Evolutionary conservation across 192 early-diverging fungal genomes (phyloP), one percentile per base, ranked within the genome.

Genomic region (Coemansia sp.): DNA sequence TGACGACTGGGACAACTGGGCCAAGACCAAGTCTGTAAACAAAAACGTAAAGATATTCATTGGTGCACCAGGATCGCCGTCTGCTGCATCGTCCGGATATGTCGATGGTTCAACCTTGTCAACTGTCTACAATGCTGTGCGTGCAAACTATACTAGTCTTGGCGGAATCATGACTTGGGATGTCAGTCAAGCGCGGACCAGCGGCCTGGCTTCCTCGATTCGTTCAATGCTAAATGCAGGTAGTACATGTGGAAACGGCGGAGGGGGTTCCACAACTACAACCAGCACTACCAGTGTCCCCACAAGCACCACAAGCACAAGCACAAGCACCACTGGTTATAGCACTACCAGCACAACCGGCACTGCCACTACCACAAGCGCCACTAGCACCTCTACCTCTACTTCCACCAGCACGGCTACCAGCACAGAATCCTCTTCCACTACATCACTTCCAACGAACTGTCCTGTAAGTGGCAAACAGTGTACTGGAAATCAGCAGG

Each of bases 141-240:
- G 76, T 11, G 38, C 71, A 21, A 65, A 76, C 54, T 78, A 84
- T 43, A 67, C 63, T 11, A 69, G 68, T 19, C 86, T 89, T 66
- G 89, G 87, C 40, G 89, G 89, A 19, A 88, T 89, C 15, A 91
- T 91, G 89, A 84, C 86, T 45, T 91, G 89, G 87, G 76, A 84
- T 50, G 74, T 76, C 37, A 50, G 64, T 40, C 72, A 72, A 16
- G 42, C 73, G 11, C 78, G 78, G 16, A 70, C 78, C 13, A 81
- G 78, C 40, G 78, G 78, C 9, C 56, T 81, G 16, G 70, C 73
- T 21, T 44, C 53, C 7, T 56, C 65, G 1, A 81, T 81, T 44
- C 63, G 78, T 21, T 50, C 73, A 1, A 56, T 66, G 5, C 50
- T 82, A 16, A 32, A 82, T 42, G 38, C 67, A 9, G 63, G 74